Evolutionary conservation across 495 filamentous ascomycete genomes (phyloP).

Genomic region (Delitschia confertaspora): DNA sequence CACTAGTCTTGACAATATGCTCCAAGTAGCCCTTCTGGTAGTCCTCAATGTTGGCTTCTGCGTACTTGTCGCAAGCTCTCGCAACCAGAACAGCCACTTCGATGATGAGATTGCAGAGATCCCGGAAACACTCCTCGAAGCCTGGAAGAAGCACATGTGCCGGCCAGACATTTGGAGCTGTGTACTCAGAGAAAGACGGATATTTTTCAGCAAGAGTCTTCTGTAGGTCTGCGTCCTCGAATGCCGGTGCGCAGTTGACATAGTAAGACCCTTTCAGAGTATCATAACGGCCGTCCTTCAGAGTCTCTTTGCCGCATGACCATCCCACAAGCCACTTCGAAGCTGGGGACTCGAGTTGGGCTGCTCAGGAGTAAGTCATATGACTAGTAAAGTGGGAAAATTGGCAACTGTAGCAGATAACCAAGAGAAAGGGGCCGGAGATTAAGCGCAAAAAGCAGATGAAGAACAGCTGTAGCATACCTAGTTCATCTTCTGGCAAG

Average conservation of each 20-base stretch:
- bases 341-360: slow-evolving; percentile 53
- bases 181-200: slow-evolving; percentile 52
- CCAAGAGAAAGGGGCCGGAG: no score
- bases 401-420: no score
- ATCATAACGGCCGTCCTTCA: slow-evolving; percentile 80
- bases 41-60: slow-evolving; percentile 60
- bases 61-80: slow-evolving; percentile 77
- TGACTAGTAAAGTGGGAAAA: slow-evolving; percentile 16
- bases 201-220: slow-evolving; percentile 32
- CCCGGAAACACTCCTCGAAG: slow-evolving; percentile 62
- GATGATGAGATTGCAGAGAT: slow-evolving; percentile 76
- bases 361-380: slow-evolving; percentile 31
- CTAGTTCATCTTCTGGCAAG: slow-evolving; percentile 61
- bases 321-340: slow-evolving; percentile 57
- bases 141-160: slow-evolving; percentile 53
- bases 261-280: slow-evolving; percentile 95
- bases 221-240: slow-evolving; percentile 53
- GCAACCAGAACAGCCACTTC: slow-evolving; percentile 84
- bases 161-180: slow-evolving; percentile 79
- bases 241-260: slow-evolving; percentile 70
- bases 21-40: slow-evolving; percentile 77
- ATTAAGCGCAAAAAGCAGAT: neutral
- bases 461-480: slow-evolving; percentile 45
- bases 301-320: slow-evolving; percentile 90
- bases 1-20: slow-evolving; percentile 71